Percentiles rank a stretch among this genome's conserved stretches.
phyloP scores from a whole-genome alignment of 176 grass and related monocot species.

The Carex scoparia region DNA sequence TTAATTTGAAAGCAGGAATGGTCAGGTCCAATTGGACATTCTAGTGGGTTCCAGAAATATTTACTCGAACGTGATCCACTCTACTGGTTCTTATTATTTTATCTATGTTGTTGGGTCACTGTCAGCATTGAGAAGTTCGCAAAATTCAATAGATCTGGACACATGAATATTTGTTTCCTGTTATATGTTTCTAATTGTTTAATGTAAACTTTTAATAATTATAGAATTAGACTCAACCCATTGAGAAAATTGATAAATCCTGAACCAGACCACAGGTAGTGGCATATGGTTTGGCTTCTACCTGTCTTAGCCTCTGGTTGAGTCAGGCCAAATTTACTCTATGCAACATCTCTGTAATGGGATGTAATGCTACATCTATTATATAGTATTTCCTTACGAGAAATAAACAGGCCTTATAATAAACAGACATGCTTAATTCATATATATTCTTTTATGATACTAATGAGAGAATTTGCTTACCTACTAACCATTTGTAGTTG shows the following conservation, averaged over 20 bases:
- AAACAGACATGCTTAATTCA: slow-evolving; percentile 15
- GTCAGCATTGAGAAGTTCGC: not conserved
- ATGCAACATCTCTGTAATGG: not conserved
- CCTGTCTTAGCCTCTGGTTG: not conserved
- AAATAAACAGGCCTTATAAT: not conserved
- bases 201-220: not conserved
- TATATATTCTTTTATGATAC: slow-evolving; percentile 1
- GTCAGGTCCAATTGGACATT: slow-evolving; percentile 10
- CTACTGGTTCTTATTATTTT: not conserved
- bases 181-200: not conserved
- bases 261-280: not conserved
- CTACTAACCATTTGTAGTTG: slow-evolving; percentile 24
- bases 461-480: slow-evolving; percentile 19
- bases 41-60: slow-evolving; percentile 12
- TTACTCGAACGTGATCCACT: slow-evolving; percentile 7
- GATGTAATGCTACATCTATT: not conserved
- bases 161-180: not conserved
- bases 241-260: not conserved
- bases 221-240: not conserved
- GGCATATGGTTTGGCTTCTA: not conserved
- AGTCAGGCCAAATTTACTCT: not conserved
- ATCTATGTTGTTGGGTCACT: slow-evolving; percentile 3
- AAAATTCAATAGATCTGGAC: not conserved
- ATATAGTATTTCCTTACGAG: not conserved
- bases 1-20: slow-evolving; percentile 5